phyloP scores from a whole-genome alignment of 2,329 filamentous ascomycete genomes.

The Elsinoe ampelina region DNA sequence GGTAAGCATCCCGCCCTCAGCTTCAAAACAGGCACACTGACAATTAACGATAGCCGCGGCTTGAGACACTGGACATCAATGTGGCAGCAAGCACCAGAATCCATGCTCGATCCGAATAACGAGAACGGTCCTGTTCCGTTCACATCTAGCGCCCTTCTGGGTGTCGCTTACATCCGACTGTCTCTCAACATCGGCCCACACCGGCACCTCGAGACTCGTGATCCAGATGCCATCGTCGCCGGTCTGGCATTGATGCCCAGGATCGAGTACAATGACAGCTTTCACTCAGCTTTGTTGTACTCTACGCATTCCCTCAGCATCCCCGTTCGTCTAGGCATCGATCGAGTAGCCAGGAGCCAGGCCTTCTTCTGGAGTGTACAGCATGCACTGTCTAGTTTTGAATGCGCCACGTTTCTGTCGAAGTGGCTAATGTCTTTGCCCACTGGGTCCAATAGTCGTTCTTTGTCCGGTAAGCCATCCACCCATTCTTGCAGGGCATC shows the following conservation, averaged over 20 bases:
- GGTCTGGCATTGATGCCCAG: slow-evolving; percentile 30
- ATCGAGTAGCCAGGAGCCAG: slow-evolving; percentile 46
- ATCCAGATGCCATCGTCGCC: slow-evolving; percentile 33
- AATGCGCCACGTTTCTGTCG: slow-evolving; percentile 45
- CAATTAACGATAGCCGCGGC: neutral
- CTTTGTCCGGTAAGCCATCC: slow-evolving; percentile 19
- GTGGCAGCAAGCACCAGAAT: slow-evolving; percentile 28
- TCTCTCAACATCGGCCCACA: slow-evolving; percentile 39
- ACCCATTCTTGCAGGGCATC: neutral
- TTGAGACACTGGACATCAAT: slow-evolving; percentile 24
- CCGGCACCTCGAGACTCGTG: slow-evolving; percentile 35
- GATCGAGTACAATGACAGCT: slow-evolving; percentile 40
- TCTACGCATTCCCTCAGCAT: slow-evolving; percentile 47
- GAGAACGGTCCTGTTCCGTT: slow-evolving; percentile 28
- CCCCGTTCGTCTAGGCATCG: slow-evolving; percentile 45
- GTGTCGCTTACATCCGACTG: slow-evolving; percentile 39
- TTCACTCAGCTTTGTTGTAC: slow-evolving; percentile 43
- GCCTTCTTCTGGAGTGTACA: slow-evolving; percentile 49
- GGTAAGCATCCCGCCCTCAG: neutral
- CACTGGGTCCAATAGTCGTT: neutral
- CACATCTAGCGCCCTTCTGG: slow-evolving; percentile 38
- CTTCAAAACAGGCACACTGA: neutral
- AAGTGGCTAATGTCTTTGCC: slow-evolving; percentile 35
- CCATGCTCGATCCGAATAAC: slow-evolving; percentile 28
- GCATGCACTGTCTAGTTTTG: slow-evolving; percentile 45